phyloP scores from a whole-genome alignment of 2,329 filamentous ascomycete species.

The Cytospora leucostoma region DNA sequence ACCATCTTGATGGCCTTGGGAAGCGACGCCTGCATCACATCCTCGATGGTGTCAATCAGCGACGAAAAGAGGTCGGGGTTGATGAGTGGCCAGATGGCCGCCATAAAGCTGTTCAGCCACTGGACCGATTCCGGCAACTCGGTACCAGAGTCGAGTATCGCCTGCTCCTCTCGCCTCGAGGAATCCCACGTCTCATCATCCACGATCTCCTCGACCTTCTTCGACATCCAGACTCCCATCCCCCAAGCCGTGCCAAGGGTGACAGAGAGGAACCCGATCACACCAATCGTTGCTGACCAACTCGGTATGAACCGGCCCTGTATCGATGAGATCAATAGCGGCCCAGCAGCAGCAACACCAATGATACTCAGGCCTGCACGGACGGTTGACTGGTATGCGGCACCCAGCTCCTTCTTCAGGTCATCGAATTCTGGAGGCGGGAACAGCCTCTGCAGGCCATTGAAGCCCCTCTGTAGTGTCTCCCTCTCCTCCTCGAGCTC shows the following conservation, averaged over 20 bases:
- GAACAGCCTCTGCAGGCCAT: conserved; percentile 47
- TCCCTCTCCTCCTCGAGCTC: conserved; percentile 41
- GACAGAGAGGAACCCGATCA: conserved; percentile 41
- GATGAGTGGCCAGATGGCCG: conserved; percentile 71
- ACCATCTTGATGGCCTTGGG: conserved; percentile 73
- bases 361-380: conserved; percentile 40
- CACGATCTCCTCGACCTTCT: conserved; percentile 63
- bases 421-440: conserved; percentile 51
- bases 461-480: conserved; percentile 41
- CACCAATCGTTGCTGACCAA: conserved; percentile 32
- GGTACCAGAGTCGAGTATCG: conserved; percentile 43
- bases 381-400: conserved; percentile 39
- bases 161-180: conserved; percentile 54
- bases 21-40: conserved; percentile 77
- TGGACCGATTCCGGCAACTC: conserved; percentile 65
- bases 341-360: conserved; percentile 35
- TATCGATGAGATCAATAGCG: conserved; percentile 17
- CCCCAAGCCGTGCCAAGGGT: conserved; percentile 33
- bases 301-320: conserved; percentile 19
- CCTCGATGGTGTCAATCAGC: conserved; percentile 70
- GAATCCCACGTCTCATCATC: conserved; percentile 72
- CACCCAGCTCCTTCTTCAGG: conserved; percentile 38
- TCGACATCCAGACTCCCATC: conserved; percentile 61
- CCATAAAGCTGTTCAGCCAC: conserved; percentile 71
- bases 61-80: conserved; percentile 74